Evolutionary conservation across 148 eudicot genomes (phyloP).

Genomic region (Heliamphora exappendiculata): DNA sequence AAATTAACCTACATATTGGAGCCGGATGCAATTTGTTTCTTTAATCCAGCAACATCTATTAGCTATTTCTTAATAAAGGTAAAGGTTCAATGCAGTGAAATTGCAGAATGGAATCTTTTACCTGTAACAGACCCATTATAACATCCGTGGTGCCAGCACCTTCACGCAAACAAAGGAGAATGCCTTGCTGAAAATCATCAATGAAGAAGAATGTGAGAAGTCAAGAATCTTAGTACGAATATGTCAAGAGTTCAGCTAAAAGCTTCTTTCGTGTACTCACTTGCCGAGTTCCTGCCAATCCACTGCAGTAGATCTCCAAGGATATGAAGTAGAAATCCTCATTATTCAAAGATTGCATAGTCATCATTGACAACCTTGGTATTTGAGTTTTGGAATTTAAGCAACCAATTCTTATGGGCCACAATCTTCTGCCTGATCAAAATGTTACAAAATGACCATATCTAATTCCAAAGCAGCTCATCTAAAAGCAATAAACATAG

Average conservation of each 20-base stretch:
- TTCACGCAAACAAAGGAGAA: slow-evolving; percentile 72
- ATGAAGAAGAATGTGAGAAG: slow-evolving; percentile 4
- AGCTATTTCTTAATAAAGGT: not conserved
- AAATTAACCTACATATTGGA: not conserved
- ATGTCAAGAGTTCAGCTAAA: slow-evolving; percentile 2
- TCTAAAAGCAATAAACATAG: not conserved
- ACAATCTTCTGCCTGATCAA: slow-evolving; percentile 38
- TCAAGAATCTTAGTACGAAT: not conserved
- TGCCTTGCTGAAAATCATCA: slow-evolving; percentile 32
- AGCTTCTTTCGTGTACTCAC: slow-evolving; percentile 23
- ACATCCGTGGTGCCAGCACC: slow-evolving; percentile 55
- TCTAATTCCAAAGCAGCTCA: not conserved
- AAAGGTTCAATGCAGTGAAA: not conserved
- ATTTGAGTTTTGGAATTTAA: slow-evolving; percentile 37
- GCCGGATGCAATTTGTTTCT: not conserved
- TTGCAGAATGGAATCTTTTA: slow-evolving; percentile 9
- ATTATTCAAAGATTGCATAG: slow-evolving; percentile 48
- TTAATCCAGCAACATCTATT: not conserved
- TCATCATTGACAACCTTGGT: slow-evolving; percentile 34
- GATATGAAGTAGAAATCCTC: slow-evolving; percentile 74
- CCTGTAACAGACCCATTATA: slow-evolving; percentile 76
- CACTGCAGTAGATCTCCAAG: slow-evolving; percentile 37
- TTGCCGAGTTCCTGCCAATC: slow-evolving; percentile 23
- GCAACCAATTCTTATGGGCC: slow-evolving; percentile 59
- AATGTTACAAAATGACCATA: slow-evolving; percentile 14